Conservation (phyloP, 306 rosid genomes). For the Glycine latifolia region DNA sequence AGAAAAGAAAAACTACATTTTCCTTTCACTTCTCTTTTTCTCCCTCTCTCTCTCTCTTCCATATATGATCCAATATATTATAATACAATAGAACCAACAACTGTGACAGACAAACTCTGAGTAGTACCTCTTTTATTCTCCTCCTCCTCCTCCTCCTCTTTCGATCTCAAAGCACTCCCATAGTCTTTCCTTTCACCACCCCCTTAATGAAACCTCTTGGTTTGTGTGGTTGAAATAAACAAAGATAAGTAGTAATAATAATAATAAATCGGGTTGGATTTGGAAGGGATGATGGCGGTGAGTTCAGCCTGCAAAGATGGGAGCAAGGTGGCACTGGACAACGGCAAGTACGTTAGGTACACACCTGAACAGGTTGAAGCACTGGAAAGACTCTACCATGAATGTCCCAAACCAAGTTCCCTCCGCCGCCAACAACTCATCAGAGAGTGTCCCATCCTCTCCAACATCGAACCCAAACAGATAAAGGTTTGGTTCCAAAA, state of each 20-base stretch:
- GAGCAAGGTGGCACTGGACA: constrained; percentile 73
- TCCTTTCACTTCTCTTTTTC: constrained; percentile 5
- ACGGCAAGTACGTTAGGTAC: constrained; percentile 97
- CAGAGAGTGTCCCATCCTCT: constrained; percentile 95
- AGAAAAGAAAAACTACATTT: constrained; percentile 16
- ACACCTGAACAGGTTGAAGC: constrained; percentile 99
- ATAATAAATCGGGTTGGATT: constrained; percentile 16
- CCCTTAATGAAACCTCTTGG: constrained; percentile 6
- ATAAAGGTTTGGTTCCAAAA: constrained; percentile 99
- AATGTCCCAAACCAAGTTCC: constrained; percentile 97
- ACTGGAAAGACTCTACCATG: constrained; percentile 90
- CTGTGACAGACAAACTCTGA: constrained; percentile 47
- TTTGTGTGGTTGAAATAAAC: neutral
- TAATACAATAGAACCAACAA: constrained; percentile 22
- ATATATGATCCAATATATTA: constrained; percentile 4
- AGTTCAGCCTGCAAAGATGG: constrained; percentile 76
- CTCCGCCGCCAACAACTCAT: constrained; percentile 96
- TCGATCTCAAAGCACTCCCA: neutral
- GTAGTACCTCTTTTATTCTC: constrained; percentile 23
- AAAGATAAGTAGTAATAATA: neutral
- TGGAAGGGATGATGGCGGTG: constrained; percentile 79
- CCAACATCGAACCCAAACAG: constrained; percentile 95
- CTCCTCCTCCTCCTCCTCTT: neutral
- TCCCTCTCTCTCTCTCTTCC: constrained; percentile 1
- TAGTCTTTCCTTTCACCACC: neutral